phyloP scores from a whole-genome alignment of 2,329 filamentous ascomycete species.

The Mycosphaerella sp. region DNA sequence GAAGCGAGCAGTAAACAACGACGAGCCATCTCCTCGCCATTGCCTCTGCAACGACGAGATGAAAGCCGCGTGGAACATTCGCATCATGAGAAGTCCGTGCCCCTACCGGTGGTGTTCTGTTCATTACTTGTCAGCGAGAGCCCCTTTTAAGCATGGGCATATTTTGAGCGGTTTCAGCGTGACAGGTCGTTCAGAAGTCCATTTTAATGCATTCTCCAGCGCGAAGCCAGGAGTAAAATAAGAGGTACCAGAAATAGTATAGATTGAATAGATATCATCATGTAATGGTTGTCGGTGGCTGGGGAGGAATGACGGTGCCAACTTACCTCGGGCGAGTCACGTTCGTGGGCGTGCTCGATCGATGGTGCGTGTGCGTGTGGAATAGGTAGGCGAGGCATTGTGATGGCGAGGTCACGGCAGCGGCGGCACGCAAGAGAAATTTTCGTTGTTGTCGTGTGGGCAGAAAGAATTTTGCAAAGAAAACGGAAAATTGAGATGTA shows the following conservation, averaged over 20 bases:
- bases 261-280: constrained; percentile 35
- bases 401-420: too few species aligned
- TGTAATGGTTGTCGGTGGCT: neutral
- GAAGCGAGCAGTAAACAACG: neutral
- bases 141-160: neutral
- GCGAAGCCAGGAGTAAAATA: constrained; percentile 63
- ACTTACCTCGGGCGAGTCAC: neutral
- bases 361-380: too few species aligned
- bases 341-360: neutral
- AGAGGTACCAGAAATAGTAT: constrained; percentile 91
- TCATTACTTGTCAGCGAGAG: neutral
- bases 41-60: constrained; percentile 9
- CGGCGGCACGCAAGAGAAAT: too few species aligned
- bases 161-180: neutral
- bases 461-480: too few species aligned
- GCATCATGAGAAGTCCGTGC: neutral
- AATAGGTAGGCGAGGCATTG: too few species aligned
- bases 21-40: constrained; percentile 6
- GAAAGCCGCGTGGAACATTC: neutral
- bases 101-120: neutral
- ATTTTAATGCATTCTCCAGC: constrained; percentile 67
- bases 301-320: neutral
- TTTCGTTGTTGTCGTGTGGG: too few species aligned
- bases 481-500: too few species aligned
- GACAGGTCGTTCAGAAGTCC: constrained; percentile 64